Evolutionary conservation across 2,329 filamentous ascomycete species (phyloP).

Genomic region (Neofusicoccum cordaticola): DNA sequence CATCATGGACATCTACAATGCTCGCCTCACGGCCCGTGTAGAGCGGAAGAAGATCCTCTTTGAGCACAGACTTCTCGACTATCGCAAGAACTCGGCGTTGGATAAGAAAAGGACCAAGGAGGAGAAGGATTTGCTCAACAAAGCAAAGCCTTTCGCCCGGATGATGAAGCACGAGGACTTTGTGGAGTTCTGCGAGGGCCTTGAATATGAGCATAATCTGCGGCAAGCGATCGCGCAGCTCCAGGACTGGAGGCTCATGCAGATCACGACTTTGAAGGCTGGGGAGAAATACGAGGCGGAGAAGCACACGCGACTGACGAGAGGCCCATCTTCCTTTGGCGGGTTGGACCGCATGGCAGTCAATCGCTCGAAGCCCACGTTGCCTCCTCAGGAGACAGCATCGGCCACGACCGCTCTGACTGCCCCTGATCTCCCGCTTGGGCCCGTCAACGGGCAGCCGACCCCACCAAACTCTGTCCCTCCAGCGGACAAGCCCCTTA

Average conservation of each 20-base stretch:
- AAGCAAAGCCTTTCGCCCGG: constrained; percentile 90
- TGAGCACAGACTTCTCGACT: constrained; percentile 89
- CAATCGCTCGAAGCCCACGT: constrained; percentile 63
- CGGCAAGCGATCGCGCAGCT: constrained; percentile 85
- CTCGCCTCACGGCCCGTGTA: constrained; percentile 81
- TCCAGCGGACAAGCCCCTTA: constrained; percentile 37
- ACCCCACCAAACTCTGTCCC: constrained; percentile 36
- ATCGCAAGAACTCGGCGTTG: constrained; percentile 80
- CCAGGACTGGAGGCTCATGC: constrained; percentile 86
- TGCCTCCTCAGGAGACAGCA: constrained; percentile 60
- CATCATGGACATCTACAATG: constrained; percentile 98
- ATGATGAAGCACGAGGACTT: constrained; percentile 97
- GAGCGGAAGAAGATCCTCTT: constrained; percentile 97
- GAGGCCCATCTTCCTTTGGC: constrained; percentile 61
- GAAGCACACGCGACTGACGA: constrained; percentile 71
- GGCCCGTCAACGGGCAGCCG: constrained; percentile 46
- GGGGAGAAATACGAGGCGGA: constrained; percentile 93
- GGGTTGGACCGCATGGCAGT: constrained; percentile 83
- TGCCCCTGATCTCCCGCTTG: constrained; percentile 72
- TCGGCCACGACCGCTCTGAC: constrained; percentile 74
- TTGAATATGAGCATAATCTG: constrained; percentile 88
- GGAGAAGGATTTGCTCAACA: constrained; percentile 85
- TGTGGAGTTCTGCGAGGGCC: constrained; percentile 75
- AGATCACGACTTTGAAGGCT: constrained; percentile 77
- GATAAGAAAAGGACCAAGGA: constrained; percentile 98